phyloP scores from a whole-genome alignment of 305 asterid genomes.

The Plantago coronopus region DNA sequence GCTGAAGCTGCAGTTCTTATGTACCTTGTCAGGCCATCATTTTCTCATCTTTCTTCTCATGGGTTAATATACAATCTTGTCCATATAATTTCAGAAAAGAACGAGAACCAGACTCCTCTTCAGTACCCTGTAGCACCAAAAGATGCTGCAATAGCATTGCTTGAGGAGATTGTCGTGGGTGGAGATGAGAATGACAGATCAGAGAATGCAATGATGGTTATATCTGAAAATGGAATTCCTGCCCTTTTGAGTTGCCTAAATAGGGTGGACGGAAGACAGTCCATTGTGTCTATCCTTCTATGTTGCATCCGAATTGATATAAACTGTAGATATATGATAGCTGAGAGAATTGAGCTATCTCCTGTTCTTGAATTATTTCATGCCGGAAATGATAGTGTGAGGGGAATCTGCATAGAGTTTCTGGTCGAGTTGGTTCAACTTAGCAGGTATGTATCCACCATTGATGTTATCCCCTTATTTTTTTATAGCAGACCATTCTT shows the following conservation, averaged over 20 bases:
- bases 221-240: constrained; percentile 53
- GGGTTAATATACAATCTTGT: constrained; percentile 41
- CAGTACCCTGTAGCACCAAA: constrained; percentile 54
- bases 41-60: constrained; percentile 57
- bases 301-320: constrained; percentile 57
- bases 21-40: constrained; percentile 56
- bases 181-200: constrained; percentile 58
- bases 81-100: constrained; percentile 45
- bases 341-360: constrained; percentile 55
- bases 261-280: constrained; percentile 46
- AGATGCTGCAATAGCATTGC: constrained; percentile 68
- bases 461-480: no score
- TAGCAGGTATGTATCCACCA: constrained; percentile 43
- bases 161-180: constrained; percentile 56
- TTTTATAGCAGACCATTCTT: background rate
- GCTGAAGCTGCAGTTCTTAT: constrained; percentile 62
- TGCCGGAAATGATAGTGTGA: constrained; percentile 56
- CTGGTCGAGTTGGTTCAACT: constrained; percentile 65
- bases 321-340: constrained; percentile 52
- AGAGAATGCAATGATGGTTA: constrained; percentile 33
- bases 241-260: constrained; percentile 56
- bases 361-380: constrained; percentile 71
- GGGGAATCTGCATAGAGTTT: constrained; percentile 65
- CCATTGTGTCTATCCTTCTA: constrained; percentile 46
- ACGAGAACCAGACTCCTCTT: constrained; percentile 37